Evolutionary conservation across 2,329 filamentous ascomycete species (phyloP).

Genomic region (Colletotrichum magnum): DNA sequence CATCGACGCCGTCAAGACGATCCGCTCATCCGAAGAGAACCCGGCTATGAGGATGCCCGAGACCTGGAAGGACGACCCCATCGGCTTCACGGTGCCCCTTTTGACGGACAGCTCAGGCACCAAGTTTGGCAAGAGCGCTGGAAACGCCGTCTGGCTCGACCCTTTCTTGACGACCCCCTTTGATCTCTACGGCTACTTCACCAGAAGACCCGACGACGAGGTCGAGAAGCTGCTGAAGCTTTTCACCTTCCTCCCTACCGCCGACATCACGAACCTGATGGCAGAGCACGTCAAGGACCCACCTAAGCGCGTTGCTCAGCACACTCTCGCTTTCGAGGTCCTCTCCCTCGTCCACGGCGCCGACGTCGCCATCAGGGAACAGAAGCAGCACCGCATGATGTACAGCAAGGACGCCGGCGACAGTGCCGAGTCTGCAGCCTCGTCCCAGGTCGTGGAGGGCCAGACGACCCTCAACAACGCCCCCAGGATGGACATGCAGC

Average conservation of each 20-base stretch:
- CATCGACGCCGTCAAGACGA: conserved; percentile 85
- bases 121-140: conserved; percentile 96
- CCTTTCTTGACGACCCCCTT: conserved; percentile 83
- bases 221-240: conserved; percentile 87
- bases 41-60: conserved; percentile 55
- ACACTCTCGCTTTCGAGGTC: conserved; percentile 86
- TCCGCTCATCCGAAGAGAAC: conserved; percentile 71
- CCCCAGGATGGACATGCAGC: conserved; percentile 67
- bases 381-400: conserved; percentile 65
- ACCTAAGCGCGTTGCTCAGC: conserved; percentile 83
- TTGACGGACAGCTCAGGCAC: conserved; percentile 86
- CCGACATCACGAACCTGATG: conserved; percentile 78
- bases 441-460: conserved; percentile 41
- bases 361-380: conserved; percentile 73
- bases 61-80: conserved; percentile 69
- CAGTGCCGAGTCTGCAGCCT: conserved; percentile 25
- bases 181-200: conserved; percentile 92
- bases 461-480: conserved; percentile 59
- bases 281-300: conserved; percentile 76
- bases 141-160: conserved; percentile 95
- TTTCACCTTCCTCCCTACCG: conserved; percentile 87
- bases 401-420: conserved; percentile 55
- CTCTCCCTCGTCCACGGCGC: conserved; percentile 83
- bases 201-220: conserved; percentile 84
- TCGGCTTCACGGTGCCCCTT: conserved; percentile 92